Conservation (phyloP, 805 yeast species). For the Torulaspora quercuum region DNA sequence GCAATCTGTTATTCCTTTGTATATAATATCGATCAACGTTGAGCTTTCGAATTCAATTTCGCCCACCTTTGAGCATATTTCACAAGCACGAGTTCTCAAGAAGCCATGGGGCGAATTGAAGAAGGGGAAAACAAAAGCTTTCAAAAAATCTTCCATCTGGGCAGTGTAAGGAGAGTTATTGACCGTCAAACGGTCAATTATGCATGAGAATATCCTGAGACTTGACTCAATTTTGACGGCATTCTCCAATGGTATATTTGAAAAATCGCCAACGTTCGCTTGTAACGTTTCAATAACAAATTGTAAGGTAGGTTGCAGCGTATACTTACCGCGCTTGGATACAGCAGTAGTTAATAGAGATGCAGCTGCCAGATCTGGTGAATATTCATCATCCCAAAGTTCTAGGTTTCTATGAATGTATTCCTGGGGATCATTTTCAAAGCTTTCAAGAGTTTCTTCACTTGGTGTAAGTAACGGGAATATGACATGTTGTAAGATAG, state of each 20-base stretch:
- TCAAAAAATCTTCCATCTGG: slow-evolving; percentile 69
- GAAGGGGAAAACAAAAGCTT: slow-evolving; percentile 65
- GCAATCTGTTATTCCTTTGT: slow-evolving; percentile 45
- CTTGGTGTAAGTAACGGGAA: slow-evolving; percentile 73
- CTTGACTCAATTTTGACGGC: slow-evolving; percentile 76
- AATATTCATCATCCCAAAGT: slow-evolving; percentile 54
- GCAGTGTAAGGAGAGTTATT: slow-evolving; percentile 54
- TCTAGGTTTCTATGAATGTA: slow-evolving; percentile 74
- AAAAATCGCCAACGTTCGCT: slow-evolving; percentile 18
- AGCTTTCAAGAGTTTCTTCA: slow-evolving; percentile 63
- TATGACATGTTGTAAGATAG: slow-evolving; percentile 65
- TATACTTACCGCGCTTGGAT: slow-evolving; percentile 57
- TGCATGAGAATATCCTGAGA: slow-evolving; percentile 70
- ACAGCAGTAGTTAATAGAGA: slow-evolving; percentile 69
- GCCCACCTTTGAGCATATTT: slow-evolving; percentile 62
- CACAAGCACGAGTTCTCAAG: slow-evolving; percentile 71
- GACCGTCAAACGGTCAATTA: slow-evolving; percentile 55
- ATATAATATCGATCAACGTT: slow-evolving; percentile 38
- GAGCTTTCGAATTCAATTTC: slow-evolving; percentile 50
- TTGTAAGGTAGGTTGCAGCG: slow-evolving; percentile 57
- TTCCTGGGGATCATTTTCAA: slow-evolving; percentile 85
- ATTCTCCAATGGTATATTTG: slow-evolving; percentile 40
- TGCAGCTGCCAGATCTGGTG: slow-evolving; percentile 79
- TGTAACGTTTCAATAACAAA: slow-evolving; percentile 54
- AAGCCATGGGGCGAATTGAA: slow-evolving; percentile 60